phyloP scores from a whole-genome alignment of 2,329 filamentous ascomycete genomes.

The Aspergillus sp. region DNA sequence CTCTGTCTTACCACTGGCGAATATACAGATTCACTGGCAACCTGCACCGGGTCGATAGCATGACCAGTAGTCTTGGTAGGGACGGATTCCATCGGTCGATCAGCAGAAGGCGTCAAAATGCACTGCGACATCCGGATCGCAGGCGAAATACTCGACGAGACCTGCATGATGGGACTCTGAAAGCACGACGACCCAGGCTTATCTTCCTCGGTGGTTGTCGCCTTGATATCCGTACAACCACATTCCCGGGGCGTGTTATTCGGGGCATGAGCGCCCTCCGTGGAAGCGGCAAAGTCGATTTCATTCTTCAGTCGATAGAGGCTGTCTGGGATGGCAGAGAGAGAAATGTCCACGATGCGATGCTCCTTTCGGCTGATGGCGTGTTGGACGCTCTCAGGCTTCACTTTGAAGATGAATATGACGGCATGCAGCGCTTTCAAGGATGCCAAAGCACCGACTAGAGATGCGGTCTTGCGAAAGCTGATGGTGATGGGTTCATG shows the following conservation, averaged over 20 bases:
- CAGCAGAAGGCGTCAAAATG: background rate
- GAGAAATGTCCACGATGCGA: constrained; percentile 14
- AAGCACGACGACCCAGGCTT: background rate
- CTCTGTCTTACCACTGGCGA: background rate
- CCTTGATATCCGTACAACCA: too few relatives aligned
- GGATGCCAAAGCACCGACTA: too few relatives aligned
- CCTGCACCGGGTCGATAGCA: background rate
- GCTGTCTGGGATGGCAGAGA: constrained; percentile 10
- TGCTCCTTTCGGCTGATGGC: constrained; percentile 18
- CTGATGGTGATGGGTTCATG: too few relatives aligned
- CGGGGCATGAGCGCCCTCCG: too few relatives aligned
- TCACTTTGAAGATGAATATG: too few relatives aligned
- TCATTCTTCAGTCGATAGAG: background rate
- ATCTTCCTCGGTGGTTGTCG: too few relatives aligned
- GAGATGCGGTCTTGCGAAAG: too few relatives aligned
- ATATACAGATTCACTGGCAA: background rate
- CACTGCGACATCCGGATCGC: constrained; percentile 4
- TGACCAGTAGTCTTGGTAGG: background rate
- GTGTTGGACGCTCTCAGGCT: constrained; percentile 2
- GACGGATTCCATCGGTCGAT: background rate
- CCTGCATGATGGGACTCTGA: constrained; percentile 2
- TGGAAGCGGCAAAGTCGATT: too few relatives aligned
- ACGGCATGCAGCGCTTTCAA: too few relatives aligned
- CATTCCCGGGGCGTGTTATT: too few relatives aligned
- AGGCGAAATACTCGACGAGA: constrained; percentile 2